Evolutionary conservation across 2,329 filamentous ascomycete genomes (phyloP).

Genomic region (Alternaria sp.): DNA sequence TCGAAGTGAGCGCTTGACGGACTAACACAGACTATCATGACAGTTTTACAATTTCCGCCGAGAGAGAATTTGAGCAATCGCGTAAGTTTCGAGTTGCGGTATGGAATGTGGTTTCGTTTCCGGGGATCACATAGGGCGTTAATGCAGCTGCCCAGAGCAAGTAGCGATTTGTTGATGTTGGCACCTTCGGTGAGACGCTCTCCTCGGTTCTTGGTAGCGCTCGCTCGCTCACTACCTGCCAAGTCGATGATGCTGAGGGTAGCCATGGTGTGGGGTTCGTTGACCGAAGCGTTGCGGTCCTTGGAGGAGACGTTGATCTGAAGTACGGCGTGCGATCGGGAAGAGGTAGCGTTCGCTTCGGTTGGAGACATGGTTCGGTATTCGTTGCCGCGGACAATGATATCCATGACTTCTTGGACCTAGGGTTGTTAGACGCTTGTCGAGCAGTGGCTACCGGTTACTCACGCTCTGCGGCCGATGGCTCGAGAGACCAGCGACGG

Average conservation of each 20-base stretch:
- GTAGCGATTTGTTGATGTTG: conserved; percentile 98
- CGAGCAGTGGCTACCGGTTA: neutral
- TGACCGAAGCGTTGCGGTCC: conserved; percentile 89
- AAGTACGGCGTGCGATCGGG: conserved; percentile 93
- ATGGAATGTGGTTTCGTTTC: conserved; percentile 93
- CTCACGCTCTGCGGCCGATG: conserved; percentile 86
- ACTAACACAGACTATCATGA: conserved; percentile 99
- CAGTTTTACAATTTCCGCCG: conserved; percentile 97
- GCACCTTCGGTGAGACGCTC: conserved; percentile 91
- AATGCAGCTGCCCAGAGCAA: conserved; percentile 95
- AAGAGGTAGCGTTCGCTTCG: conserved; percentile 96
- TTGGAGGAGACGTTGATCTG: conserved; percentile 97
- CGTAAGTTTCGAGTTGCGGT: conserved; percentile 97
- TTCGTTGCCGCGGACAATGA: conserved; percentile 95
- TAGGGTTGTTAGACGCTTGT: conserved; percentile 37
- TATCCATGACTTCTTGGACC: conserved; percentile 94
- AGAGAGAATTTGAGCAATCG: conserved; percentile 95
- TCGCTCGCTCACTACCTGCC: conserved; percentile 93
- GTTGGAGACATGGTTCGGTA: conserved; percentile 96
- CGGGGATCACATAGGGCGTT: conserved; percentile 95
- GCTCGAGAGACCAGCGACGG: conserved; percentile 88
- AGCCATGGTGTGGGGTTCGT: conserved; percentile 97
- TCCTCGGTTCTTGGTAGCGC: conserved; percentile 94
- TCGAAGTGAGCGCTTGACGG: conserved; percentile 97
- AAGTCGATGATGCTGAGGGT: conserved; percentile 98